Conservation (phyloP, 108 stramenopile species). For the Skeletonema grethae region DNA sequence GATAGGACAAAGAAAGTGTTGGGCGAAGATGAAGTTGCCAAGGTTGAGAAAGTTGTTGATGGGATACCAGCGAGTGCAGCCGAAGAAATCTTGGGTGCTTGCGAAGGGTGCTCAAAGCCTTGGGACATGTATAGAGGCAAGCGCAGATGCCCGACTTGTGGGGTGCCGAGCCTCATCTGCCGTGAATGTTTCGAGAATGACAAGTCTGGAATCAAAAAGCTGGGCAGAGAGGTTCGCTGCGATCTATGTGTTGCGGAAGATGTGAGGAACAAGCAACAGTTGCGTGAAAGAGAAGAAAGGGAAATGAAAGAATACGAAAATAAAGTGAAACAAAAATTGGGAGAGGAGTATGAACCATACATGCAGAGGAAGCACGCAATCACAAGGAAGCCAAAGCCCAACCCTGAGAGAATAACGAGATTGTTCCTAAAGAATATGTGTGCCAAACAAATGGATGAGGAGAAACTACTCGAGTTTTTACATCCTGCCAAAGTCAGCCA, state of each 20-base stretch:
- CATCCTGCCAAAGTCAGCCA: slow-evolving; percentile 72
- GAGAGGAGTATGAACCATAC: slow-evolving; percentile 26
- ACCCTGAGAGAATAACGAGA: slow-evolving; percentile 85
- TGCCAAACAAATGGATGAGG: slow-evolving; percentile 83
- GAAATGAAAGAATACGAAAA: slow-evolving; percentile 43
- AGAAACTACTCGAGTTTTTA: slow-evolving; percentile 60
- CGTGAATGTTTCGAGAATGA: slow-evolving; percentile 78
- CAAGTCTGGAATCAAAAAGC: slow-evolving; percentile 71
- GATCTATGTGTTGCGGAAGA: slow-evolving; percentile 65
- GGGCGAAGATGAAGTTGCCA: slow-evolving; percentile 20
- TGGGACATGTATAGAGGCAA: slow-evolving; percentile 95
- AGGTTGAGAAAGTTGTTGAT: slow-evolving; percentile 4
- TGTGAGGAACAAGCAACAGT: slow-evolving; percentile 51
- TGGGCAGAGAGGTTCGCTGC: slow-evolving; percentile 74
- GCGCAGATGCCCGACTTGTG: slow-evolving; percentile 88
- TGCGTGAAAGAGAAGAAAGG: slow-evolving; percentile 56
- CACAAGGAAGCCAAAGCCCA: slow-evolving; percentile 47
- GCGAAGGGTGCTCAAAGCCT: slow-evolving; percentile 81
- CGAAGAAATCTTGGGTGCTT: slow-evolving; percentile 64
- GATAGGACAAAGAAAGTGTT: slow-evolving; percentile 35
- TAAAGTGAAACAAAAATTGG: slow-evolving; percentile 40
- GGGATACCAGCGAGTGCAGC: slow-evolving; percentile 27
- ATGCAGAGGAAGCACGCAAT: slow-evolving; percentile 27
- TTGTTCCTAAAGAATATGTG: slow-evolving; percentile 84
- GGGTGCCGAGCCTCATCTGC: slow-evolving; percentile 87